Conservation (phyloP, 1,284 basidiomycete genomes). For the Rhodotorula mucilaginosa region DNA sequence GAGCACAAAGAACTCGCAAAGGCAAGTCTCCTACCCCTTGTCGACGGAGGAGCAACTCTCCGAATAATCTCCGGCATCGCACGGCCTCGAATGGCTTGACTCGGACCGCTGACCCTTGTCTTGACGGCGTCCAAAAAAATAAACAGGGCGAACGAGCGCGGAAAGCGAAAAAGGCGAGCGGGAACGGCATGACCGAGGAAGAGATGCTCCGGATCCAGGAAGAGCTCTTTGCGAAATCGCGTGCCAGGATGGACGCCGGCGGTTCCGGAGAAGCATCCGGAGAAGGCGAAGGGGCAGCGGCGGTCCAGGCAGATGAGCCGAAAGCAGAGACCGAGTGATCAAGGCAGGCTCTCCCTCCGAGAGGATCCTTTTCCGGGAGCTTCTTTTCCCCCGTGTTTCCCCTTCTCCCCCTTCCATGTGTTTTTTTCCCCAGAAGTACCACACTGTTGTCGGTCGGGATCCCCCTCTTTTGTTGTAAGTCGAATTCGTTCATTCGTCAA, state of each 20-base stretch:
- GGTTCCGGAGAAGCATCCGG: not conserved
- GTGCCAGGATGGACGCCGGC: conserved; percentile 55
- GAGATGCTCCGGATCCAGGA: conserved; percentile 86
- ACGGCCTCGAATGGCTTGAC: too few relatives aligned
- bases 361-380: too few relatives aligned
- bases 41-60: too few relatives aligned
- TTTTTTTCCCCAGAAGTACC: not conserved
- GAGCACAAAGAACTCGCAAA: conserved; percentile 96
- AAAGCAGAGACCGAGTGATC: conserved; percentile 2
- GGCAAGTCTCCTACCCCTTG: conserved; percentile 49
- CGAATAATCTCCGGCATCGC: too few relatives aligned
- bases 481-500: too few relatives aligned
- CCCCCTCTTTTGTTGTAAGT: conserved; percentile 16
- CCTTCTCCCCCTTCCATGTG: too few relatives aligned
- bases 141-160: conserved; percentile 60
- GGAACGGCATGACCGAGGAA: conserved; percentile 85
- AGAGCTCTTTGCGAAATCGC: conserved; percentile 83
- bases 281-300: not conserved
- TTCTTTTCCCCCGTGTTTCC: too few relatives aligned
- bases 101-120: not conserved
- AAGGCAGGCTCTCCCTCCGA: too few relatives aligned
- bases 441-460: conserved; percentile 3
- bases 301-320: not conserved
- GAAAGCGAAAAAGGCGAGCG: conserved; percentile 71
- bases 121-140: not conserved